Percentiles rank a stretch among this genome's conserved stretches.
These are phyloP conservation scores for Apiospora saccharicola DNA, from an alignment of 2,329 filamentous ascomycete genomes.

Conservation along the genomic window DNA sequence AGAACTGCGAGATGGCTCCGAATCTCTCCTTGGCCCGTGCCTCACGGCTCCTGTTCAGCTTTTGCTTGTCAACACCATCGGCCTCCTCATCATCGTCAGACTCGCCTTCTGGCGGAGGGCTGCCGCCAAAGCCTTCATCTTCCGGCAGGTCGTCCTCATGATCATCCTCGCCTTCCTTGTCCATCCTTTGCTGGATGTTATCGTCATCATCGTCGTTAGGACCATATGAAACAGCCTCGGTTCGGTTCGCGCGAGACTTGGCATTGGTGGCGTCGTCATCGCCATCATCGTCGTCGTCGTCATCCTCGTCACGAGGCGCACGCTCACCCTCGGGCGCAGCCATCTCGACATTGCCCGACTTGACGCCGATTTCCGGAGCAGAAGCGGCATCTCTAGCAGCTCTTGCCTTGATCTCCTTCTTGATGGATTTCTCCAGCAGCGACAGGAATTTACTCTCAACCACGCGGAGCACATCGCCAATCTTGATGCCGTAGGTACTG, in stretches of 20 bases:
- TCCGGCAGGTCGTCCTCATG: slow-evolving; percentile 65
- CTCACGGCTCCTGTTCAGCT: slow-evolving; percentile 58
- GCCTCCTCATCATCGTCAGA: slow-evolving; percentile 42
- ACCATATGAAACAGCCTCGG: slow-evolving; percentile 86
- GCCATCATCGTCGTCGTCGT: slow-evolving; percentile 75
- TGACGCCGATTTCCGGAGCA: slow-evolving; percentile 74
- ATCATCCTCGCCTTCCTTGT: slow-evolving; percentile 63
- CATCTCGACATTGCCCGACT: slow-evolving; percentile 61
- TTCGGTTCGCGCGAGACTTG: slow-evolving; percentile 78
- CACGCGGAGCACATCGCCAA: slow-evolving; percentile 78
- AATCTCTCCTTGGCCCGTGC: slow-evolving; percentile 70
- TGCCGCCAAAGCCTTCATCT: slow-evolving; percentile 61
- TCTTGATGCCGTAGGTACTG: slow-evolving; percentile 82
- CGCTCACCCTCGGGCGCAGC: slow-evolving; percentile 48
- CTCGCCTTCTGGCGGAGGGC: slow-evolving; percentile 53
- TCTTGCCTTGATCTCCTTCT: slow-evolving; percentile 86
- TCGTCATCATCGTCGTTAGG: slow-evolving; percentile 93
- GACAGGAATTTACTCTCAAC: slow-evolving; percentile 84
- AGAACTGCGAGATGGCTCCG: slow-evolving; percentile 76
- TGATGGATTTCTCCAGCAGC: slow-evolving; percentile 72
- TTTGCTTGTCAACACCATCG: slow-evolving; percentile 32
- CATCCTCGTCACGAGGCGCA: slow-evolving; percentile 58
- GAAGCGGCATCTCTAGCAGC: slow-evolving; percentile 70
- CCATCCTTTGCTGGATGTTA: slow-evolving; percentile 70
- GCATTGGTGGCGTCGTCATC: slow-evolving; percentile 80